Evolutionary conservation across 2,329 filamentous ascomycete genomes (phyloP).

Genomic region (Fusarium pininemorale): DNA sequence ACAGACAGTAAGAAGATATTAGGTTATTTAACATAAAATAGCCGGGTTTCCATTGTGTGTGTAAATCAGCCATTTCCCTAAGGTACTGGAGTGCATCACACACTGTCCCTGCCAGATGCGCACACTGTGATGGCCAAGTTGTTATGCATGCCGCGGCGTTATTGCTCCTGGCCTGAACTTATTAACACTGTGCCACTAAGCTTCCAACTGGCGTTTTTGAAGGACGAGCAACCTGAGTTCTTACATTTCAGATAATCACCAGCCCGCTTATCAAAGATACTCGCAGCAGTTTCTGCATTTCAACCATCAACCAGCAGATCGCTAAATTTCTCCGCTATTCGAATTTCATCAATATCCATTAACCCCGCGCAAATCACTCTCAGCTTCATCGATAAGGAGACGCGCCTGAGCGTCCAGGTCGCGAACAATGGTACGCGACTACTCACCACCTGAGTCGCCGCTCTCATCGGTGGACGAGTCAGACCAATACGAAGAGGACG

Average conservation of each 20-base stretch:
- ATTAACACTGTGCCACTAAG: slow-evolving; percentile 37
- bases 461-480: slow-evolving; percentile 58
- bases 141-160: not conserved
- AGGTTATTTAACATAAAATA: not conserved
- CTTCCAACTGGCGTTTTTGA: slow-evolving; percentile 41
- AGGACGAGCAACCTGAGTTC: slow-evolving; percentile 14
- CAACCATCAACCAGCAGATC: not conserved
- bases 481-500: slow-evolving; percentile 59
- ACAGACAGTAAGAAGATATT: not conserved
- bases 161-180: not conserved
- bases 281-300: not conserved
- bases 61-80: slow-evolving; percentile 5
- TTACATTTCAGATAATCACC: slow-evolving; percentile 19
- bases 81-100: slow-evolving; percentile 21
- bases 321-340: not conserved
- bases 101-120: slow-evolving; percentile 11
- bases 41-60: not conserved
- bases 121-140: slow-evolving; percentile 28
- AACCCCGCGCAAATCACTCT: slow-evolving; percentile 10
- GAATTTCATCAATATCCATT: not conserved
- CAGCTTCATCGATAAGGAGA: slow-evolving; percentile 24
- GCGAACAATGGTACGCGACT: slow-evolving; percentile 50
- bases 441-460: slow-evolving; percentile 56
- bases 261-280: slow-evolving; percentile 3
- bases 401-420: slow-evolving; percentile 34